phyloP scores from a whole-genome alignment of 73 alveolate genomes.

The Tetrahymena elliotti region DNA sequence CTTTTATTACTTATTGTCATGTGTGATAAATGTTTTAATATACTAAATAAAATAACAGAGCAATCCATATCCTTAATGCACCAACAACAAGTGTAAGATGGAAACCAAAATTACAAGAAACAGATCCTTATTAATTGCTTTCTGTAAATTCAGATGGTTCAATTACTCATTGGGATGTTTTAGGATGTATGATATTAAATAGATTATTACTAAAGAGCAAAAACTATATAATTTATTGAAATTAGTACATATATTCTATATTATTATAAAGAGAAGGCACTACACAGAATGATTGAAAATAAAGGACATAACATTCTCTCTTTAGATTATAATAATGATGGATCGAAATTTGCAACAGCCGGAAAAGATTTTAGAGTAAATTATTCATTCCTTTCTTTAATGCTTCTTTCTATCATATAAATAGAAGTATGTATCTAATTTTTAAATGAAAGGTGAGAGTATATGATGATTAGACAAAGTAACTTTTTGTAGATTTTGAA shows the following conservation, averaged over 20 bases:
- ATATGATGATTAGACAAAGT: conserved; percentile 90
- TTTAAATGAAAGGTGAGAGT: conserved; percentile 45
- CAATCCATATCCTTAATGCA: not conserved
- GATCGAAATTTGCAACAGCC: conserved; percentile 80
- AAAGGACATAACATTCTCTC: conserved; percentile 78
- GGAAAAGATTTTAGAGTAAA: conserved; percentile 79
- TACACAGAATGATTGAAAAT: conserved; percentile 63
- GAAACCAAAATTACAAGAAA: conserved; percentile 54
- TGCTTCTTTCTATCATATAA: too few relatives aligned
- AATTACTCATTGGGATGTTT: conserved; percentile 87
- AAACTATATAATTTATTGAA: too few relatives aligned
- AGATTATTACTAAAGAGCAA: not conserved
- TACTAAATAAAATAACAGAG: not conserved
- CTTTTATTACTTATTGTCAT: too few relatives aligned
- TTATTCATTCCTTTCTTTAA: not conserved
- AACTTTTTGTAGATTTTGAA: conserved; percentile 53
- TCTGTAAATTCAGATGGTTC: conserved; percentile 90
- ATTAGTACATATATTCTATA: not conserved
- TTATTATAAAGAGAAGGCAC: not conserved
- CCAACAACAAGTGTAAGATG: conserved; percentile 80
- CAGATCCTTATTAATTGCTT: conserved; percentile 74
- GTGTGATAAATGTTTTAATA: not conserved
- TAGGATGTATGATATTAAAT: conserved; percentile 70
- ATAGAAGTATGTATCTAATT: not conserved
- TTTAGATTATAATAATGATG: conserved; percentile 83